phyloP scores from a whole-genome alignment of 2,329 filamentous ascomycete species.

The Arthrobotrys conoides region DNA sequence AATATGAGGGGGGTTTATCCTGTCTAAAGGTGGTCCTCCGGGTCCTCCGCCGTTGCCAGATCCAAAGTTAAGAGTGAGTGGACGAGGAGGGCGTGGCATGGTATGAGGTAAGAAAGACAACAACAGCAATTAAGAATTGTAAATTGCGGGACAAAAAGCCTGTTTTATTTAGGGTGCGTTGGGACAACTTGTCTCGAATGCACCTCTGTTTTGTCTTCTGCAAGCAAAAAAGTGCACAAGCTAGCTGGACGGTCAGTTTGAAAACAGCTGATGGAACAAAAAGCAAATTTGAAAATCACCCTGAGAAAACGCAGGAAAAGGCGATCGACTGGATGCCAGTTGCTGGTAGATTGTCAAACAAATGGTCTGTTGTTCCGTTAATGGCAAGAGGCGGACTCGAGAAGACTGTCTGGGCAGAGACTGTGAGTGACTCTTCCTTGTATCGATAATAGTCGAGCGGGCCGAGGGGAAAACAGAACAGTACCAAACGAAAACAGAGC shows the following conservation, averaged over 20 bases:
- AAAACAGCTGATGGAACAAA: slow-evolving; percentile 36
- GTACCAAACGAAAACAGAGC: slow-evolving; percentile 28
- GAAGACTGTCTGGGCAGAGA: slow-evolving; percentile 25
- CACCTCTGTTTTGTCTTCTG: slow-evolving; percentile 32
- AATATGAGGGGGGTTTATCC: slow-evolving; percentile 20
- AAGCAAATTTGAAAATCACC: slow-evolving; percentile 43
- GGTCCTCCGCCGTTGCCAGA: slow-evolving; percentile 42
- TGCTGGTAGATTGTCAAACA: slow-evolving; percentile 47
- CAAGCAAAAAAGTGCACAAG: slow-evolving; percentile 44
- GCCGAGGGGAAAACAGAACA: slow-evolving; percentile 23
- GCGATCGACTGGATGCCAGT: slow-evolving; percentile 42
- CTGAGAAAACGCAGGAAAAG: slow-evolving; percentile 21
- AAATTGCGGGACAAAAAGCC: slow-evolving; percentile 55
- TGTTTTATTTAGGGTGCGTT: slow-evolving; percentile 59
- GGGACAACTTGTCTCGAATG: slow-evolving; percentile 46
- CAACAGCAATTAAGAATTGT: slow-evolving; percentile 32
- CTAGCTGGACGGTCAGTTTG: slow-evolving; percentile 20
- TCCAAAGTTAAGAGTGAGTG: slow-evolving; percentile 50
- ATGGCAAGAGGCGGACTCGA: slow-evolving; percentile 44
- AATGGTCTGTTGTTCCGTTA: slow-evolving; percentile 54
- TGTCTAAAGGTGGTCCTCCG: slow-evolving; percentile 34
- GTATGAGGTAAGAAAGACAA: slow-evolving; percentile 42
- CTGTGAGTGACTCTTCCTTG: slow-evolving; percentile 42
- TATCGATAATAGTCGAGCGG: slow-evolving; percentile 32
- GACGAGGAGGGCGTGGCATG: slow-evolving; percentile 52